Evolutionary conservation across 805 yeast species (phyloP), one percentile per base, ranked within the genome.

Genomic region (Saturnispora zaruensis): DNA sequence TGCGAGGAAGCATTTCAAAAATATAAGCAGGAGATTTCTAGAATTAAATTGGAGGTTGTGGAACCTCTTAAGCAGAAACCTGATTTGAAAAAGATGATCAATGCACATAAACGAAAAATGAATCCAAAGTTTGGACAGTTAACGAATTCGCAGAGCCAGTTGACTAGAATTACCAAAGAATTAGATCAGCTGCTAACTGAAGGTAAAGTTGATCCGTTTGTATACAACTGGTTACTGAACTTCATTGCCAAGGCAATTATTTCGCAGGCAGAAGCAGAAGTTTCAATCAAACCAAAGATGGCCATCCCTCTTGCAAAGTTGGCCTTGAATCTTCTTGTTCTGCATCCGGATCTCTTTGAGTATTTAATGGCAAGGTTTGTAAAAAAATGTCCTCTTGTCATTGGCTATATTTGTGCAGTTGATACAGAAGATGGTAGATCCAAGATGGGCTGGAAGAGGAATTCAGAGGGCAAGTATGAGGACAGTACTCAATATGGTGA

Each of bases 61-160:
- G 73, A 69, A 11, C 77, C 78, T 8, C 73, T 88, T 30, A 68
- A 73, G 36, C 57, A 61, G 23, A 58, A 66, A 40, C 56, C 58
- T 41, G 66, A 58, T 25, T 72, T 82, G 56, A 74, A 76, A 25
- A 76, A 70, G 28, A 60, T 77, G 34, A 82, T 82, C 57, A 77
- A 75, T 44, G 73, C 75, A n/a, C 74, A 80, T 49, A 84, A 83
- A 60, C 72, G 96, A 45, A 80, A 82, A 58, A 79, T 93, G 56
- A 87, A 87, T 60, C 93, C 96, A 5, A 85, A 84, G 61, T 81
- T 93, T 56, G 98, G 99, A 11, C 98, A 93, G 67, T 71, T 93
- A 53, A 88, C 96, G 1, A 82, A 81, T 59, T 81, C 89, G 48
- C 66, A 62, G 48, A 43, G 65, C 2, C 96, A 93, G 61, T 69